These are phyloP conservation scores for Ganoderma multipileum DNA, from an alignment of 1,284 basidiomycete species.

Conservation along the genomic window DNA sequence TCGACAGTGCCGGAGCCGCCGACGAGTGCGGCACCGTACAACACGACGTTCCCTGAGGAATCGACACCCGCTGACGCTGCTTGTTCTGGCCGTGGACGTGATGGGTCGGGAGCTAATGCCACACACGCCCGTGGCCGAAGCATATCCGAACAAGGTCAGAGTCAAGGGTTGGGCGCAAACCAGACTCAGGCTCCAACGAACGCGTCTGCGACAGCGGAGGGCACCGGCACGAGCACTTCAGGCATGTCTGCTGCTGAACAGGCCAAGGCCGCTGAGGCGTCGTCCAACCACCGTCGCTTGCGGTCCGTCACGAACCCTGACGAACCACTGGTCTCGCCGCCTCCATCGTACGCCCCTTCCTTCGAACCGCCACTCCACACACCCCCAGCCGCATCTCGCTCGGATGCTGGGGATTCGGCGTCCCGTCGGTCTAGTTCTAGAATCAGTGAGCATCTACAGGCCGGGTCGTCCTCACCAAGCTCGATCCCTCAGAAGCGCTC, in stretches of 20 bases:
- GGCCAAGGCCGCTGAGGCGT: slow-evolving; percentile 27
- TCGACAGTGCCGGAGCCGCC: slow-evolving; percentile 31
- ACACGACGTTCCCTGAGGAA: slow-evolving; percentile 16
- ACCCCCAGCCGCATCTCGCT: slow-evolving; percentile 1
- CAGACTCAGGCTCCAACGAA: not conserved
- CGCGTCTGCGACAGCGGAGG: not conserved
- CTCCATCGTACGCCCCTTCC: slow-evolving; percentile 26
- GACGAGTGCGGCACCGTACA: slow-evolving; percentile 23
- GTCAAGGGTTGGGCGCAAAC: not conserved
- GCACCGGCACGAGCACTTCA: not conserved
- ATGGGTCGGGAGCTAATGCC: slow-evolving; percentile 13
- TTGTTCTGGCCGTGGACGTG: not conserved
- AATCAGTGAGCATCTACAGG: slow-evolving; percentile 20
- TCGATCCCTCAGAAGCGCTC: slow-evolving; percentile 27
- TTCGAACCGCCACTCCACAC: slow-evolving; percentile 19
- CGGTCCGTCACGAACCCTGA: slow-evolving; percentile 30
- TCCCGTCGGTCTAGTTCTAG: slow-evolving; percentile 26
- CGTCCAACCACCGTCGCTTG: slow-evolving; percentile 23
- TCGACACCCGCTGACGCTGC: slow-evolving; percentile 8
- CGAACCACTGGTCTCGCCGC: slow-evolving; percentile 28
- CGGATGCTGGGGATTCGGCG: slow-evolving; percentile 19
- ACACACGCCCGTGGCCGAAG: not conserved
- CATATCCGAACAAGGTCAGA: not conserved
- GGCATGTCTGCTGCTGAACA: slow-evolving; percentile 18
- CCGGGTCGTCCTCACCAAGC: slow-evolving; percentile 26